These are phyloP conservation scores for Cardamine resedifolia DNA, from an alignment of 345 rosid genomes.

Conservation along the genomic window DNA sequence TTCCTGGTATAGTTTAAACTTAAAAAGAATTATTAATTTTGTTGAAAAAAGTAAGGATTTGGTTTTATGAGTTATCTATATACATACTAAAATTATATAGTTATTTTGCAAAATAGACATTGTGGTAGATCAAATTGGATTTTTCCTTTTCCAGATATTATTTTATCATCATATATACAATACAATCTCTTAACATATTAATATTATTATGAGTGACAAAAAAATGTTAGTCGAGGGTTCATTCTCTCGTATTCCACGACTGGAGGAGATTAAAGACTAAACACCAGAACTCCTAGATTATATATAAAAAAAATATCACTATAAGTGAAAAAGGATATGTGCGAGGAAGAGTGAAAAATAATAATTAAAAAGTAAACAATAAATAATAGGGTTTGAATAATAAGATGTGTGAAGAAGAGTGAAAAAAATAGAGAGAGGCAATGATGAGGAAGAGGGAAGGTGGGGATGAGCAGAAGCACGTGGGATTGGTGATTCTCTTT, in stretches of 20 bases:
- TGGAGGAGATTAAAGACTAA: too few species aligned
- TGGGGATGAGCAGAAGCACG: slow-evolving; percentile 87
- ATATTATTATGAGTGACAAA: not conserved
- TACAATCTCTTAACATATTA: slow-evolving; percentile 1
- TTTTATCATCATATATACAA: not conserved
- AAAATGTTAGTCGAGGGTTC: too few species aligned
- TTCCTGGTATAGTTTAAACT: not conserved
- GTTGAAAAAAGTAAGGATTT: not conserved
- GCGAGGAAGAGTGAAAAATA: not conserved
- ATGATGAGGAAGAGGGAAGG: slow-evolving; percentile 70
- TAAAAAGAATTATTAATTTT: not conserved
- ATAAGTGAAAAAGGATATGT: too few species aligned
- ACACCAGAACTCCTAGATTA: too few species aligned
- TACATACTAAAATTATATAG: not conserved
- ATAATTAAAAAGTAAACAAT: not conserved
- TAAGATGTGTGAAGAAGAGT: slow-evolving; percentile 10
- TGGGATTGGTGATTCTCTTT: slow-evolving; percentile 60
- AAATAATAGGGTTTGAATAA: slow-evolving; percentile 28
- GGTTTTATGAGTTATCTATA: not conserved
- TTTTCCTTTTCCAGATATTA: not conserved
- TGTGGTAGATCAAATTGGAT: not conserved
- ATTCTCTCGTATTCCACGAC: too few species aligned
- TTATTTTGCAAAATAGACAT: not conserved
- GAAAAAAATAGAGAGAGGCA: slow-evolving; percentile 44
- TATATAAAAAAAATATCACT: too few species aligned